Evolutionary conservation across 148 eudicot genomes (phyloP).

Genomic region (Rhododendron ovatum): DNA sequence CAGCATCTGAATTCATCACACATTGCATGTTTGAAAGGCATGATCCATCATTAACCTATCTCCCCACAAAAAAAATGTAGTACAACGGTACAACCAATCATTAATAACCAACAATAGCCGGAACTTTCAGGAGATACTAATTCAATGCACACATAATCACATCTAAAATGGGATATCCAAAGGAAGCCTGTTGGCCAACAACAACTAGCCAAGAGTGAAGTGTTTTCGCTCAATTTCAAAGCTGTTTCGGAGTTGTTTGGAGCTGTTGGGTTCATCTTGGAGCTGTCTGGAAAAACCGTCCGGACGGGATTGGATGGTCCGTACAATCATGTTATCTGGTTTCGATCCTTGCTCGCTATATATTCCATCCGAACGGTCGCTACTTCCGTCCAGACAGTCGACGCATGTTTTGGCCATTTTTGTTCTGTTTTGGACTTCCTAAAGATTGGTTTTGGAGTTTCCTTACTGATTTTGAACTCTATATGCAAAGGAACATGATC

Average conservation of each 20-base stretch:
- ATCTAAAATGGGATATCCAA: not conserved
- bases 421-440: not conserved
- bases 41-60: slow-evolving; percentile 90
- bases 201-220: not conserved
- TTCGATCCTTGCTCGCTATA: not conserved
- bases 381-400: not conserved
- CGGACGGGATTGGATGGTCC: not conserved
- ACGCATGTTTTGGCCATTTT: not conserved
- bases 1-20: slow-evolving; percentile 82
- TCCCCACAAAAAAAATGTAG: slow-evolving; percentile 3
- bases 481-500: not conserved
- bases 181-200: not conserved
- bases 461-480: not conserved
- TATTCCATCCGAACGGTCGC: not conserved
- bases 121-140: not conserved
- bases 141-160: not conserved
- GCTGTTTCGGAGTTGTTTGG: not conserved
- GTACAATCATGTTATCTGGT: not conserved
- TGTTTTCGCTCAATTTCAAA: not conserved
- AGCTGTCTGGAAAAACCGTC: not conserved
- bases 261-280: not conserved
- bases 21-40: slow-evolving; percentile 98
- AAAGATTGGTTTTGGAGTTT: not conserved
- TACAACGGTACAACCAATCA: not conserved
- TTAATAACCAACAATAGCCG: not conserved